These are phyloP conservation scores for Trametes versicolor DNA, from an alignment of 1,284 basidiomycete genomes.

Conservation along the genomic window DNA sequence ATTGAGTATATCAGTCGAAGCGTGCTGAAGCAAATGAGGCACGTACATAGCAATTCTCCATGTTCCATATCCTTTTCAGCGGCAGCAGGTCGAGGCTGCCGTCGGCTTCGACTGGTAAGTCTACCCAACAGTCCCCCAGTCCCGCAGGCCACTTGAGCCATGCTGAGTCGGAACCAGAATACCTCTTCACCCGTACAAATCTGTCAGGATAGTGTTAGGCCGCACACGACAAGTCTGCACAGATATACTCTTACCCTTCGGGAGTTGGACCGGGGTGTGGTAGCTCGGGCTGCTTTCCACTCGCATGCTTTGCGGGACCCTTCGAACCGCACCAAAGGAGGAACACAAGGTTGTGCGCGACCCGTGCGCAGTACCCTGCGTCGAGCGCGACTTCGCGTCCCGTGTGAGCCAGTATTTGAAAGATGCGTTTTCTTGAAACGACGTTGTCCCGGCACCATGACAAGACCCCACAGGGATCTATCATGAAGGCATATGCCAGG, in stretches of 20 bases:
- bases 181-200: constrained; percentile 28
- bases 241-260: background rate
- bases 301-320: background rate
- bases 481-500: background rate
- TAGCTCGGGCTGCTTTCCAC: background rate
- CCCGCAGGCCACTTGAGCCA: constrained; percentile 17
- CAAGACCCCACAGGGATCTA: background rate
- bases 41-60: constrained; percentile 34
- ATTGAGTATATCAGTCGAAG: no score
- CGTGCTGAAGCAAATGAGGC: background rate
- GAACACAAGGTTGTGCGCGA: background rate
- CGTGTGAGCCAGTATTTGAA: background rate
- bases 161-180: constrained; percentile 18
- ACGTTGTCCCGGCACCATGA: background rate
- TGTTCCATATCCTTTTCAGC: constrained; percentile 19
- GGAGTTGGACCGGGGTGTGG: background rate
- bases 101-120: constrained; percentile 18
- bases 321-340: background rate
- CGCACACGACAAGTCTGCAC: no score
- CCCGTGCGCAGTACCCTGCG: background rate
- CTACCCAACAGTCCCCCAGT: constrained; percentile 18
- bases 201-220: background rate
- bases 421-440: background rate
- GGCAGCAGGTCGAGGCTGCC: constrained; percentile 23
- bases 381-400: background rate